These are phyloP conservation scores for Clonostachys rhizophaga DNA, from an alignment of 2,329 filamentous ascomycete genomes.

Conservation along the genomic window DNA sequence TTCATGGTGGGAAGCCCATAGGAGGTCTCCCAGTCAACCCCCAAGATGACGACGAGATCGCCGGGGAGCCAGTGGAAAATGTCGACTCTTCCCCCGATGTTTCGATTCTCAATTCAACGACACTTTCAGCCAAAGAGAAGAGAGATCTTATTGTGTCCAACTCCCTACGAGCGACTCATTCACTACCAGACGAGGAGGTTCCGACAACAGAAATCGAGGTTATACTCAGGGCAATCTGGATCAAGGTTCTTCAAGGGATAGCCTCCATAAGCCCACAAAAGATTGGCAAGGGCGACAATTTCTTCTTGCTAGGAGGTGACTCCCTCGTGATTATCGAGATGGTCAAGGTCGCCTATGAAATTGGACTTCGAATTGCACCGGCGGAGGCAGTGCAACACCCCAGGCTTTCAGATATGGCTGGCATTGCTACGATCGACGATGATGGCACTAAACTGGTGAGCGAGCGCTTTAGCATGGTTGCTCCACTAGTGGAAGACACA, in stretches of 20 bases:
- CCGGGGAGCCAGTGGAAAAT: no score
- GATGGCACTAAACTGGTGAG: not conserved
- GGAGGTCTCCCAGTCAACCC: not conserved
- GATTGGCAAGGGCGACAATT: not conserved
- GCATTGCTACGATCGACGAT: not conserved
- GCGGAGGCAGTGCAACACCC: not conserved
- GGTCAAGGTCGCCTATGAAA: not conserved
- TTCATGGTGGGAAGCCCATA: not conserved
- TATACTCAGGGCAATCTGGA: constrained; percentile 3
- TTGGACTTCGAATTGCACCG: constrained; percentile 2
- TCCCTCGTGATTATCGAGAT: constrained; percentile 1
- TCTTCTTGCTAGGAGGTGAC: not conserved
- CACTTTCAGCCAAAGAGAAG: not conserved
- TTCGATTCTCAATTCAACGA: not conserved
- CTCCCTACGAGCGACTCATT: not conserved
- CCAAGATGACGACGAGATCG: no score
- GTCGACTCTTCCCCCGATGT: not conserved
- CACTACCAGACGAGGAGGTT: not conserved
- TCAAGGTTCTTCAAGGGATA: constrained; percentile 1
- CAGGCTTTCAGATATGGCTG: not conserved
- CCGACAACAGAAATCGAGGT: constrained; percentile 3
- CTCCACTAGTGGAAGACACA: not conserved
- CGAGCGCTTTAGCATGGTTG: not conserved
- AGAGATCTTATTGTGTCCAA: not conserved
- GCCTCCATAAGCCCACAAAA: not conserved